Evolutionary conservation across 192 early-diverging fungal species (phyloP).

Genomic region (Hyaloraphidium curvatum): DNA sequence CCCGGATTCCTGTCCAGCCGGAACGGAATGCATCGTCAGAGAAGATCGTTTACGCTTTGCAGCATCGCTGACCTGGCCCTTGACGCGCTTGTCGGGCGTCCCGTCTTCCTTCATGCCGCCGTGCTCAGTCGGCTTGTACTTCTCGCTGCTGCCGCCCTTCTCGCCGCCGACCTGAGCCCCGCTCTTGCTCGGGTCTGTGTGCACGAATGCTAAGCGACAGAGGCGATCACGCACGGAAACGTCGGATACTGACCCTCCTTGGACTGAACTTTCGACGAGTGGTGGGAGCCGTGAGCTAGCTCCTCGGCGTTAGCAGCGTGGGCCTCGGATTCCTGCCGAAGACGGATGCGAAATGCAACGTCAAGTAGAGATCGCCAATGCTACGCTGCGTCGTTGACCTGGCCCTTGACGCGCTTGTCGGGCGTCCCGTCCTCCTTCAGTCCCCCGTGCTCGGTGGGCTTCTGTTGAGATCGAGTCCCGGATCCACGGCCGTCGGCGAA

Average conservation of each 20-base stretch:
- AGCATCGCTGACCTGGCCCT: background rate
- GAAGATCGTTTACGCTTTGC: background rate
- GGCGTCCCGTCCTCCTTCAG: constrained; percentile 3
- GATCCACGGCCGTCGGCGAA: too few relatives aligned
- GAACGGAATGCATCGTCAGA: background rate
- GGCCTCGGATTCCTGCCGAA: constrained; percentile 1
- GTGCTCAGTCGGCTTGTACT: constrained; percentile 3
- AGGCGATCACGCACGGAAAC: background rate
- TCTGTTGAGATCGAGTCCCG: background rate
- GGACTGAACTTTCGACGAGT: background rate
- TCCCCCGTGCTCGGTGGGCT: constrained; percentile 1
- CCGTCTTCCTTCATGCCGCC: constrained; percentile 4
- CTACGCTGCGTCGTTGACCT: background rate
- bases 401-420: background rate
- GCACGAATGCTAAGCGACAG: background rate
- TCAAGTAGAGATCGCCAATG: background rate
- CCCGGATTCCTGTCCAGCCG: background rate
- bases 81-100: constrained; percentile 1
- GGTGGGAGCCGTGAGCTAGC: background rate
- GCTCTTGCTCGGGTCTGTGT: background rate
- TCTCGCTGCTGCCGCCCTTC: background rate
- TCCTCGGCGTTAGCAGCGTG: background rate
- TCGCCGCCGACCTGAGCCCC: background rate
- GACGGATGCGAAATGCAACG: background rate
- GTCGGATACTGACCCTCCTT: background rate